phyloP scores from a whole-genome alignment of 2,329 filamentous ascomycete genomes.

The Trichophaea hybrida region DNA sequence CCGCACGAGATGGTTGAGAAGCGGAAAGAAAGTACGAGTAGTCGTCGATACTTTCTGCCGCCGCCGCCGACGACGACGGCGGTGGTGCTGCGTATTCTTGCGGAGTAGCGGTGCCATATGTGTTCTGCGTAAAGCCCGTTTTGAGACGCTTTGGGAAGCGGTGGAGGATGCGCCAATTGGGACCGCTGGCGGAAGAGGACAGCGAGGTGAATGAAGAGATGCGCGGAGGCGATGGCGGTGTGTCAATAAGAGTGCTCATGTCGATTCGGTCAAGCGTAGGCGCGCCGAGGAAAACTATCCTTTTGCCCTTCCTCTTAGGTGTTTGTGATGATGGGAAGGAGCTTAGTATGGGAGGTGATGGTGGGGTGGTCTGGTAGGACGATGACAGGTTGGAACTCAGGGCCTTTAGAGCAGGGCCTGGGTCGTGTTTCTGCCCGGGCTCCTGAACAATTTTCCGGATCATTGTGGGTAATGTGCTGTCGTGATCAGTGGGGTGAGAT shows the following conservation, averaged over 20 bases:
- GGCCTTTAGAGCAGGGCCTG: too few species aligned
- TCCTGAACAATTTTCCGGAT: too few species aligned
- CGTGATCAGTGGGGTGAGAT: too few species aligned
- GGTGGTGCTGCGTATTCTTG: neutral
- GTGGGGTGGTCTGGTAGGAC: neutral
- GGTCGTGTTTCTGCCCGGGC: too few species aligned
- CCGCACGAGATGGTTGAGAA: neutral
- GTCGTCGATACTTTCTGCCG: neutral
- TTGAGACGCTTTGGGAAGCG: conserved; percentile 36
- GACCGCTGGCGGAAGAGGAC: conserved; percentile 27
- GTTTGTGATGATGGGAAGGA: conserved; percentile 6
- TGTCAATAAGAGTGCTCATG: conserved; percentile 8
- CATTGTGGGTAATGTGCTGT: too few species aligned
- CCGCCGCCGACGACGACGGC: neutral
- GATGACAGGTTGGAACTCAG: too few species aligned
- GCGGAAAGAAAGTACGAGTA: neutral
- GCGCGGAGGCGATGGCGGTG: conserved; percentile 9
- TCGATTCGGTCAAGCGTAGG: conserved; percentile 8
- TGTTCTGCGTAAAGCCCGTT: conserved; percentile 42
- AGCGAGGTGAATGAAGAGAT: conserved; percentile 15
- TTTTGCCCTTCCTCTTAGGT: neutral
- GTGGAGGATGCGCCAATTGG: conserved; percentile 42
- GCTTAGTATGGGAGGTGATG: neutral
- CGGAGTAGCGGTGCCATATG: conserved; percentile 23
- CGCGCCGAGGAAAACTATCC: conserved; percentile 13